Conservation (phyloP, 345 rosid genomes). For the Syzygium grande region DNA sequence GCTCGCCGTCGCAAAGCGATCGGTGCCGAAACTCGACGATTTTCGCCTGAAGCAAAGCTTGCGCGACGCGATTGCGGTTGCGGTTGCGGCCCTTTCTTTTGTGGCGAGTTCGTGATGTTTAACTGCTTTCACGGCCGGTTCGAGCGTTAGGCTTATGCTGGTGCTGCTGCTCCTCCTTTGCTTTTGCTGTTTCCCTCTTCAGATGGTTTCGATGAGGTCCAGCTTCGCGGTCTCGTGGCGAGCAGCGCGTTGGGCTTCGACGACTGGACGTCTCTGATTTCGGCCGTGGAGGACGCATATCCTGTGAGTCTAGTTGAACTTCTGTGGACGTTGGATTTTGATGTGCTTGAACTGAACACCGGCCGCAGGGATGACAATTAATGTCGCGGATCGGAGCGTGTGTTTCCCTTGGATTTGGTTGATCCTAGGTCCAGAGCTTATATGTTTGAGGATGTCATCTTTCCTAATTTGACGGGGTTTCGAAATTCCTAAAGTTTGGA, state of each 20-base stretch:
- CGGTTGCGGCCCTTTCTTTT: not conserved
- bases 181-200: not conserved
- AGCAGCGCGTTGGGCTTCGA: constrained; percentile 17
- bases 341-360: not conserved
- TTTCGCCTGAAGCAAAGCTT: not conserved
- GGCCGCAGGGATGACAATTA: not conserved
- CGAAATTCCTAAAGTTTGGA: not conserved
- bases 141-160: not conserved
- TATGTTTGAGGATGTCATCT: not conserved
- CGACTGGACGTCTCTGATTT: constrained; percentile 31
- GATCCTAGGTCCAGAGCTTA: not conserved
- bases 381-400: not conserved
- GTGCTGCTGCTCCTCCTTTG: not conserved
- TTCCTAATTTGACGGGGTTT: not conserved
- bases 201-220: constrained; percentile 2
- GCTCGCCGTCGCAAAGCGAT: not conserved
- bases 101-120: not conserved
- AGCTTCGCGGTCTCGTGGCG: constrained; percentile 14
- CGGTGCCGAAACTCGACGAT: not conserved
- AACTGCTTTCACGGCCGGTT: not conserved
- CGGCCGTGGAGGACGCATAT: constrained; percentile 9
- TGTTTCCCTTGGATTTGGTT: not conserved
- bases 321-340: not conserved
- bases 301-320: constrained; percentile 12
- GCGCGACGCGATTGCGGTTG: not conserved